A percentile compares a stretch with the other conserved stretches of the same genome.
phyloP scores from a whole-genome alignment of 495 filamentous ascomycete species.

The Annulohypoxylon maeteangense region DNA sequence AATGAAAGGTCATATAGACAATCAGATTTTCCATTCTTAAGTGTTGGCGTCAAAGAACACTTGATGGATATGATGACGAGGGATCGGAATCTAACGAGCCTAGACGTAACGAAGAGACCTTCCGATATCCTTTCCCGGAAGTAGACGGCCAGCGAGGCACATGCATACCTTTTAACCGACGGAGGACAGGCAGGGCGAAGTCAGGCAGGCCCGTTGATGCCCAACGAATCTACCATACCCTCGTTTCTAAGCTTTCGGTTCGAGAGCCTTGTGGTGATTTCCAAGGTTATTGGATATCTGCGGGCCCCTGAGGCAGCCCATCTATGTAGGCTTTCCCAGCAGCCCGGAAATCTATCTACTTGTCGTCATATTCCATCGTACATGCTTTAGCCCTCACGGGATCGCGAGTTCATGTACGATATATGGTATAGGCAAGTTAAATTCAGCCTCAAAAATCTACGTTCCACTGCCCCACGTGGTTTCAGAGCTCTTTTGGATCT shows the following conservation, averaged over 20 bases:
- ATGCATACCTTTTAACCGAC: no score
- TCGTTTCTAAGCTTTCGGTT: background rate
- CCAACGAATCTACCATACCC: background rate
- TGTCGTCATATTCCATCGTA: background rate
- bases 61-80: no score
- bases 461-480: background rate
- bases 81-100: background rate
- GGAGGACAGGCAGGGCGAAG: slow-evolving; percentile 8
- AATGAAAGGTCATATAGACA: background rate
- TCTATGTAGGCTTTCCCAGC: background rate
- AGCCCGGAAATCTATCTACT: background rate
- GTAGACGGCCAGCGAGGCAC: no score
- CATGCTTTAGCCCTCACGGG: background rate
- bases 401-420: background rate
- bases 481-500: background rate
- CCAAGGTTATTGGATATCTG: background rate
- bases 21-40: background rate
- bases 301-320: background rate
- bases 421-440: background rate
- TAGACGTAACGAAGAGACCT: background rate
- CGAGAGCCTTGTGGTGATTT: background rate
- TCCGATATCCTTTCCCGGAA: background rate
- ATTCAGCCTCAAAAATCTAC: background rate
- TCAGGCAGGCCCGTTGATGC: background rate
- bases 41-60: background rate